A percentile compares a stretch with the other conserved stretches of the same genome.
Conservation (phyloP, 768 basidiomycete species). For the Russula virescens region DNA sequence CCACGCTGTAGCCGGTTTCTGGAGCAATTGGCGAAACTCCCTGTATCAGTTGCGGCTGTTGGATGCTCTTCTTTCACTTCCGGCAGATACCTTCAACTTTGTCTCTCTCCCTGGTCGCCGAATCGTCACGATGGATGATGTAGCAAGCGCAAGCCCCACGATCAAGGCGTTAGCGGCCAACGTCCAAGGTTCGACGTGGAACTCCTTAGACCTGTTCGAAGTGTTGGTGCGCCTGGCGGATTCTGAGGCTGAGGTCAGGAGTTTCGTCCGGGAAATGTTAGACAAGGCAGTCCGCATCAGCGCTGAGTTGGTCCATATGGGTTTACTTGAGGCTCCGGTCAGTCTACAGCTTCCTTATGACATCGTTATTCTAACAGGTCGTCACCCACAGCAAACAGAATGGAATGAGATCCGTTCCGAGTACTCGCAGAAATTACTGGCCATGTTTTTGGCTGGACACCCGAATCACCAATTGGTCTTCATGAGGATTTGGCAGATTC, state of each 20-base stretch:
- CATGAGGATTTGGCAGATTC: constrained; percentile 92
- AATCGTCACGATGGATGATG: constrained; percentile 86
- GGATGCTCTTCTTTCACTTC: constrained; percentile 81
- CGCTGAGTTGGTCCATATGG: constrained; percentile 92
- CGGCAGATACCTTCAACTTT: constrained; percentile 89
- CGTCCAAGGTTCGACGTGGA: constrained; percentile 92
- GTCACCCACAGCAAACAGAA: constrained; percentile 51
- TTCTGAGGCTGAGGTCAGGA: constrained; percentile 65
- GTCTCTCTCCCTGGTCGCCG: constrained; percentile 77
- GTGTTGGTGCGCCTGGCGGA: constrained; percentile 77
- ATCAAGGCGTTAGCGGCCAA: constrained; percentile 87
- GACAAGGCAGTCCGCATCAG: constrained; percentile 92
- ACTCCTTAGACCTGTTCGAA: constrained; percentile 85
- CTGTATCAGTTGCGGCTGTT: constrained; percentile 81
- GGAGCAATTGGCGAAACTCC: constrained; percentile 80
- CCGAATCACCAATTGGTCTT: constrained; percentile 96
- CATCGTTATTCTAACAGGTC: constrained; percentile 20
- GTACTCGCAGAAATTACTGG: constrained; percentile 77
- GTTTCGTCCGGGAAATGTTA: constrained; percentile 81
- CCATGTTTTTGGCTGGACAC: constrained; percentile 87
- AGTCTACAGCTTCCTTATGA: constrained; percentile 31
- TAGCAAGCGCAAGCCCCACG: constrained; percentile 78
- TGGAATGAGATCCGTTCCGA: constrained; percentile 89
- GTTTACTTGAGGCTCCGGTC: constrained; percentile 84
- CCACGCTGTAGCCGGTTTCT: constrained; percentile 81